Percentiles rank a stretch among this genome's conserved stretches.
phyloP scores from a whole-genome alignment of 2,329 filamentous ascomycete genomes.

The Fusarium tjaetaba region DNA sequence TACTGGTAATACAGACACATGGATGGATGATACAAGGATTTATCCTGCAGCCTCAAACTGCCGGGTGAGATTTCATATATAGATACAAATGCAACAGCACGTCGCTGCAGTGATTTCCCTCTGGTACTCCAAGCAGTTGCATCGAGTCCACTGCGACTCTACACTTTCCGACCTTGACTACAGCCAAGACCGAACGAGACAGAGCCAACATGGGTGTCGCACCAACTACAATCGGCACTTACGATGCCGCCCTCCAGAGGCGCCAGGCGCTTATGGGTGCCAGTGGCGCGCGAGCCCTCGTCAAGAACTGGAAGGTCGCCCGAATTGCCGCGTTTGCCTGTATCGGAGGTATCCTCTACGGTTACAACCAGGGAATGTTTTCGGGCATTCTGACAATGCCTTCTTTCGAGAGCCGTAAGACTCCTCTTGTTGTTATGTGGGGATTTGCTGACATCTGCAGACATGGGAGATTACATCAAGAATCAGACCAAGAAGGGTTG shows the following conservation, averaged over 20 bases:
- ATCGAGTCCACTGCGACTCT: not conserved
- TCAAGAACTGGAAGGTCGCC: conserved; percentile 70
- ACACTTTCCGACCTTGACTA: too few species aligned
- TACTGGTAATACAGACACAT: not conserved
- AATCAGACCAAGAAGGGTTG: conserved; percentile 66
- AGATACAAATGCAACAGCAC: not conserved
- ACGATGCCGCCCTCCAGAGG: conserved; percentile 63
- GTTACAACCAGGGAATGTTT: conserved; percentile 75
- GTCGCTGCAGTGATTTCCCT: not conserved
- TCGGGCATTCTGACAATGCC: conserved; percentile 71
- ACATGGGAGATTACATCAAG: conserved; percentile 66
- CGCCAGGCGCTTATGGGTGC: conserved; percentile 64
- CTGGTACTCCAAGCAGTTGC: not conserved
- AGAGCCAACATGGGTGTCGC: conserved; percentile 17
- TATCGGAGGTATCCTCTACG: conserved; percentile 70
- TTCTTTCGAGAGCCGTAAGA: conserved; percentile 61
- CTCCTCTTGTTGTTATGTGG: too few species aligned
- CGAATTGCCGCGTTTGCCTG: conserved; percentile 70
- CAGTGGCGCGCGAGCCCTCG: conserved; percentile 60
- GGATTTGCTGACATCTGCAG: conserved; percentile 44
- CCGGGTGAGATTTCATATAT: not conserved
- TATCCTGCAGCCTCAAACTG: conserved; percentile 1
- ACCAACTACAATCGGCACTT: conserved; percentile 39
- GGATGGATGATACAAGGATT: conserved; percentile 6
- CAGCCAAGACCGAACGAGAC: not conserved